Evolutionary conservation across 2,329 filamentous ascomycete species (phyloP), one percentile per base, ranked within the genome.

Genomic region (Pseudonectria foliicola): DNA sequence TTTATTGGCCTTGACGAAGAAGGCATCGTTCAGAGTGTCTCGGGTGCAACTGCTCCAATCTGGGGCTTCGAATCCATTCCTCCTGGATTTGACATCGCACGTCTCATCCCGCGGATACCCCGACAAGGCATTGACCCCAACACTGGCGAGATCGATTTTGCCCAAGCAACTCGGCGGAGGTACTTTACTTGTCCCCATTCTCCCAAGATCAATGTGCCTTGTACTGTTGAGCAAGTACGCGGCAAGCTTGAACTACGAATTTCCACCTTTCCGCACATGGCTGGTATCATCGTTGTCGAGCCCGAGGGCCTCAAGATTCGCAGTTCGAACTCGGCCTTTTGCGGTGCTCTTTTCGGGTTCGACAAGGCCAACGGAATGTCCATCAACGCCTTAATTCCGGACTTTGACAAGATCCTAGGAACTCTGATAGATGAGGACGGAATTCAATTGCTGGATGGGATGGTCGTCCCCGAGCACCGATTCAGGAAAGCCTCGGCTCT

Each of bases 221-320:
- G 87, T 37, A 84, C 83, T 0, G 73, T 98, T 32, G 80, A 88
- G 40, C 82, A 85, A 52, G 67, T 85, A 3, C 73, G 77, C 24
- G 79, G 75, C 27, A 70, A 80, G 47, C 73, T 77, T 13, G 80
- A 85, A 45, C 73, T 98, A 44, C 80, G 86, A 33, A 76, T 98
- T 28, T 95, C 90, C 12, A 95, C 88, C 55, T 94, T 95, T 46
- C 92, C 92, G 12, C 90, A 98, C 56, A 95, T 98, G 61, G 92
- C 92, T 36, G 92, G 92, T 31, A 95, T 98, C 52, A 80, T 98
- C 54, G 89, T 98, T 7, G 71, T 98, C 10, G 82, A 85, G n/a
- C 82, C 90, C 2, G 67, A 78, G 21, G 79, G 74, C 1, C 71
- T 96, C 44, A 76, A 77, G 32, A 84, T 98, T 50, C 85, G 85